Evolutionary conservation across 2,329 filamentous ascomycete genomes (phyloP), one percentile per base, ranked within the genome.

Genomic region (Cyphellophora attinorum): DNA sequence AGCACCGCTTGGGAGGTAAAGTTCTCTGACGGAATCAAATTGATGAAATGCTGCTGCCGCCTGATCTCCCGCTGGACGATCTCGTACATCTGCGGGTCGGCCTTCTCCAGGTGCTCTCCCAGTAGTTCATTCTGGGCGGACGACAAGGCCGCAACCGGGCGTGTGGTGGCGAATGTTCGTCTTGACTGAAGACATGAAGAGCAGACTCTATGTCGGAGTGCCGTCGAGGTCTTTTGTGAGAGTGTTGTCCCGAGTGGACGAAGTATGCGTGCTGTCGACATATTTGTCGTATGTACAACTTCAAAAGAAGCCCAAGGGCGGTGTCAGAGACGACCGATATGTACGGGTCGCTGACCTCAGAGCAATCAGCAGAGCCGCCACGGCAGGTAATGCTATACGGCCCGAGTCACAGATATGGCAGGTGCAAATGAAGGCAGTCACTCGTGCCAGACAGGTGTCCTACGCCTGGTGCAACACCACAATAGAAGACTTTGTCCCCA

Each of bases 21-120:
- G 73, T 98, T 98, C 72, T 98, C 91, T 38, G 91, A 96, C 57
- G 91, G 89, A 55, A 98, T 98, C 60, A 98, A 80, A 58, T 96
- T 85, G 65, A 98, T 93, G 53, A 88, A 96, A 74, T 98, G 88
- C 63, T 85, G 81, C 72, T 98, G 91, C 59, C 91, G 85, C 75
- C 94, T 40, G 27, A 43, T 51, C 33, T 51, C 48, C 73, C 86
- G 89, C 60, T 93, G 81, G 49, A 96, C 77, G 51, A 96, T 95
- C 34, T 83, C 77, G 58, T 79, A 93, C 47, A 96, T 81, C 32
- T 78, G 69, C 29, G 89, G 85, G 59, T 96, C 91, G 46, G 85
- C 85, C 52, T 91, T 74, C 56, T 86, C 72, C 34, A 98, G 73
- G 55, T 81, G 70, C 37, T 82, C 72, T 30, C 82, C 75, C 35